Evolutionary conservation across 208 protist genomes (phyloP), one percentile per base, ranked within the genome.

Genomic region (Trypanosoma brucei): DNA sequence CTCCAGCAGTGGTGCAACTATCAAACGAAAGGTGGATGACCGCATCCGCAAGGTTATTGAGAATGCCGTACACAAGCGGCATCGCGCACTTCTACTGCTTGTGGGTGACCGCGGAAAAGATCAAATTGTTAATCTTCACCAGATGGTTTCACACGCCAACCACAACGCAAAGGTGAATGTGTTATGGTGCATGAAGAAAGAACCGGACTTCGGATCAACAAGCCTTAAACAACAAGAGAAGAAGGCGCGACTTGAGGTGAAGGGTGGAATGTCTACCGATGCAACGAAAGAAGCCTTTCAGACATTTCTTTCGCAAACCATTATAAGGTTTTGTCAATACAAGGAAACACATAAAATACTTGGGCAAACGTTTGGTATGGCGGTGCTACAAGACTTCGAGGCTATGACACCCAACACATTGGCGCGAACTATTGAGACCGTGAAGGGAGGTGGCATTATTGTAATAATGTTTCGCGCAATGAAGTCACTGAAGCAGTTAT

Each of bases 161-260:
- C 95, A 98, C 53, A 98, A 95, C 79, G 84, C 92, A 0, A 91
- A 98, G 61, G 97, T 98, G 31, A 96, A 80, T 45, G 88, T 99
- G 50, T 87, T 99, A 39, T 99, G 98, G 98, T 99, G 98, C 84
- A 99, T 99, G 94, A 99, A 99, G 78, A 97, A 99, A 68, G 97
- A 99, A 34, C 94, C 98, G 8, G 97, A 97, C 65, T 99, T 99
- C 73, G 94, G 87, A 46, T 97, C 88, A 2, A 94, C 87, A 0
- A 79, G 88, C 39, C 81, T 83, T 42, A 97, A 98, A 73, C 92
- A 97, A 82, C 87, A 97, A 55, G 97, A 98, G 75, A 80, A 83
- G 42, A 79, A 95, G 40, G 92, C 98, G 1, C 97, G 98, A 11
- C 95, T 97, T 46, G 94, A 97, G 79, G 92, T 97, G 58, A 90